These are phyloP conservation scores for Aspergillus udagawae DNA, from an alignment of 2,329 filamentous ascomycete genomes.

Conservation along the genomic window DNA sequence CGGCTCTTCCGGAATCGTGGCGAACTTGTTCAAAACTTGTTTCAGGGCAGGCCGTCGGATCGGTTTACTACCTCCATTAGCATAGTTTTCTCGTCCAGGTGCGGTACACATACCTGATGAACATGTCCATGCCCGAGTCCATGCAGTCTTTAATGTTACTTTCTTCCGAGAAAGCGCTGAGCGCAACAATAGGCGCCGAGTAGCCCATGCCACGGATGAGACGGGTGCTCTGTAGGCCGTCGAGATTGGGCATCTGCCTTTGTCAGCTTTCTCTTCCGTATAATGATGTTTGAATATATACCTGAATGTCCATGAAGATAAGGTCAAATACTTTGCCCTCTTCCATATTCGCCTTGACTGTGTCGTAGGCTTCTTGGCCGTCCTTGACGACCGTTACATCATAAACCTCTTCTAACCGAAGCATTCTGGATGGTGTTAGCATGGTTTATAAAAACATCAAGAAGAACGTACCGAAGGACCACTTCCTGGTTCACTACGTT, in stretches of 20 bases:
- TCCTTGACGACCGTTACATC: constrained; percentile 86
- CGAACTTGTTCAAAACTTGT: constrained; percentile 73
- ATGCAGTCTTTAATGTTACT: constrained; percentile 83
- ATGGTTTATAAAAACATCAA: background rate
- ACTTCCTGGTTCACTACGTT: constrained; percentile 64
- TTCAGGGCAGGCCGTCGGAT: constrained; percentile 82
- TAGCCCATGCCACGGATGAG: constrained; percentile 85
- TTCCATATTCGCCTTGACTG: constrained; percentile 78
- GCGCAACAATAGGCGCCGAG: constrained; percentile 78
- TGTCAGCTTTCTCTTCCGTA: background rate
- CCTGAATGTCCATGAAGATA: constrained; percentile 87
- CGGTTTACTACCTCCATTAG: constrained; percentile 44
- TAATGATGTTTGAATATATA: background rate
- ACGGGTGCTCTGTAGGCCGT: constrained; percentile 80
- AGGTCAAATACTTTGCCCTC: constrained; percentile 70
- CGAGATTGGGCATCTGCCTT: constrained; percentile 77
- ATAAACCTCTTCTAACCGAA: constrained; percentile 48
- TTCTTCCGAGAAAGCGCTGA: constrained; percentile 88
- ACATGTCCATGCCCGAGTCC: constrained; percentile 89
- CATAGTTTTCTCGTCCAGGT: background rate
- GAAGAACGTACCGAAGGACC: constrained; percentile 43
- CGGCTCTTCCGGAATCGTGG: constrained; percentile 70
- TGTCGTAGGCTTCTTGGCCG: constrained; percentile 80
- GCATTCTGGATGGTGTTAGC: constrained; percentile 39
- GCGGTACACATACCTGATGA: constrained; percentile 50